These are phyloP conservation scores for Angomonas desouzai DNA, from an alignment of 208 protist genomes.

Conservation along the genomic window DNA sequence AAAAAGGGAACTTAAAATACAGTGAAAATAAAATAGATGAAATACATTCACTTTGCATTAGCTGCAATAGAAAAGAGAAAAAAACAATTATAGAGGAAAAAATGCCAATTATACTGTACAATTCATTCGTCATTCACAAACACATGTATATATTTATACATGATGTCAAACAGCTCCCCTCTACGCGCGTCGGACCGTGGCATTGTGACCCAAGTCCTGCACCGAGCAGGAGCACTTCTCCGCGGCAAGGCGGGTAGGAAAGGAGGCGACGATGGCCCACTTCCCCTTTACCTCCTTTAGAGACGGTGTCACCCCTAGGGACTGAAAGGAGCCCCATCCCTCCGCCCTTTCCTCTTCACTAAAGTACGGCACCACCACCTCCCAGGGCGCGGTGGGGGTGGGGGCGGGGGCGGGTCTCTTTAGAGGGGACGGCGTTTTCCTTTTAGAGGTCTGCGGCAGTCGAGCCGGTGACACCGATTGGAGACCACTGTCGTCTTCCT, in stretches of 20 bases:
- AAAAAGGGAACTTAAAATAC: too few species aligned
- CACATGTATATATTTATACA: background rate
- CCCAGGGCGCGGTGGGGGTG: background rate
- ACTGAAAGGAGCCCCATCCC: background rate
- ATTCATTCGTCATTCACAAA: too few species aligned
- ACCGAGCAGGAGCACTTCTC: conserved; percentile 30
- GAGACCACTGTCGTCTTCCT: background rate
- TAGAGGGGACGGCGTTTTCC: background rate
- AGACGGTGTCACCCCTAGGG: background rate
- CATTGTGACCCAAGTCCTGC: conserved; percentile 26
- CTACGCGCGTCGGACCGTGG: conserved; percentile 10
- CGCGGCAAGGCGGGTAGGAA: conserved; percentile 30
- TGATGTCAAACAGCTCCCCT: background rate
- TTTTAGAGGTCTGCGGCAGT: background rate
- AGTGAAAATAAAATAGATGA: too few species aligned
- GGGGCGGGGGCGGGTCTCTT: background rate
- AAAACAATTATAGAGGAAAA: too few species aligned
- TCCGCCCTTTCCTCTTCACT: background rate
- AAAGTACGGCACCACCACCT: conserved; percentile 6
- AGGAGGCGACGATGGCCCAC: conserved; percentile 19
- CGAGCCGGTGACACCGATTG: background rate
- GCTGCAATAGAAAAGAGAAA: too few species aligned
- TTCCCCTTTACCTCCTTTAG: background rate
- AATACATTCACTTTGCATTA: too few species aligned
- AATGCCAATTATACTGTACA: too few species aligned